A percentile compares a stretch with the other conserved stretches of the same genome.
These are phyloP conservation scores for Crithidia expoeki DNA, from an alignment of 208 protist species.

Conservation along the genomic window DNA sequence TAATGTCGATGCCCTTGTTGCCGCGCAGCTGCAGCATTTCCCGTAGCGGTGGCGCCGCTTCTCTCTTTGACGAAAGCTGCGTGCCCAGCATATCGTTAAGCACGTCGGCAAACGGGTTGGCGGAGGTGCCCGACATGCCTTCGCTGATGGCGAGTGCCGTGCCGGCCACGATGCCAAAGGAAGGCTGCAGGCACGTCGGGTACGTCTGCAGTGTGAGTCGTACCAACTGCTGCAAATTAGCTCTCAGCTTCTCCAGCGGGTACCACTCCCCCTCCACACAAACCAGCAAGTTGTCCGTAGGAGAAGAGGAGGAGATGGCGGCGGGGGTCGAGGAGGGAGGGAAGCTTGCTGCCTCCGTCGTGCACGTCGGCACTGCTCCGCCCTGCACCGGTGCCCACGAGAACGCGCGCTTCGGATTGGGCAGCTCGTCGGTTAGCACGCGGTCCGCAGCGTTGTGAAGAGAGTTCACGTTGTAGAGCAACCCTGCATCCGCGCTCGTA, in stretches of 20 bases:
- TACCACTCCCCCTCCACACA: constrained; percentile 32
- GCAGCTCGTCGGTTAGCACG: constrained; percentile 43
- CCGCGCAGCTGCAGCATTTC: constrained; percentile 67
- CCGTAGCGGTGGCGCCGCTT: constrained; percentile 10
- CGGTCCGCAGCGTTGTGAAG: constrained; percentile 12
- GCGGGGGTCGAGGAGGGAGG: not conserved
- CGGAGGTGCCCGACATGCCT: not conserved
- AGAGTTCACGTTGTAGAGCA: not conserved
- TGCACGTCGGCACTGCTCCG: constrained; percentile 6
- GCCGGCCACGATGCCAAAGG: constrained; percentile 34
- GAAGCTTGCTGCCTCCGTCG: constrained; percentile 17
- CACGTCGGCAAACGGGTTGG: constrained; percentile 42
- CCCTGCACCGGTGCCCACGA: constrained; percentile 42
- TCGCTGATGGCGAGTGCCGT: constrained; percentile 13
- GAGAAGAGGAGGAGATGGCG: not conserved
- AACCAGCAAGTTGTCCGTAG: constrained; percentile 6
- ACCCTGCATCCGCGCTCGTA: not conserved
- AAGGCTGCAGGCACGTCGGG: constrained; percentile 46
- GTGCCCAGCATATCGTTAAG: constrained; percentile 38
- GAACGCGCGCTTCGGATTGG: constrained; percentile 42
- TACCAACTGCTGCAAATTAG: constrained; percentile 30
- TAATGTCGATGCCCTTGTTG: constrained; percentile 70
- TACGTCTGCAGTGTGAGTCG: constrained; percentile 38
- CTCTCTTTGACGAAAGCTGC: constrained; percentile 22
- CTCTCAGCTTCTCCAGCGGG: constrained; percentile 12